Conservation (phyloP, 306 rosid genomes). For the Rubus parviflorus region DNA sequence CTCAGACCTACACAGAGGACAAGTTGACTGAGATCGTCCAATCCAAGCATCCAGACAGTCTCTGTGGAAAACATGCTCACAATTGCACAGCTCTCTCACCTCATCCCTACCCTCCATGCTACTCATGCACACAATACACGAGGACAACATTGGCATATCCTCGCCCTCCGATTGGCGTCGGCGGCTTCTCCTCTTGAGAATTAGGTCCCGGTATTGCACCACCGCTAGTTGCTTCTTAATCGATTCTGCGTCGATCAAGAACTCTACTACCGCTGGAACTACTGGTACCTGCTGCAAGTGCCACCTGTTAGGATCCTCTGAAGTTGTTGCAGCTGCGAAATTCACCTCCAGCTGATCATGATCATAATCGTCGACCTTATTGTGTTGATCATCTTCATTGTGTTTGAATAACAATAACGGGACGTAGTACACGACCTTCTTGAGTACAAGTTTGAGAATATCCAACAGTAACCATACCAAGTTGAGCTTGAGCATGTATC, state of each 20-base stretch:
- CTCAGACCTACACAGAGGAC: constrained; percentile 37
- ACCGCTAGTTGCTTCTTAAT: constrained; percentile 4
- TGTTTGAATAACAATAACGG: not conserved
- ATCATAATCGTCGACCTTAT: not conserved
- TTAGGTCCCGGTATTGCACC: not conserved
- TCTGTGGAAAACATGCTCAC: constrained; percentile 30
- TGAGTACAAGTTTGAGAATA: not conserved
- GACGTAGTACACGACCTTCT: not conserved
- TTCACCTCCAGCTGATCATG: not conserved
- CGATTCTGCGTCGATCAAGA: not conserved
- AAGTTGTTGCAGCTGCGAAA: not conserved
- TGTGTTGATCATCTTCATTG: not conserved
- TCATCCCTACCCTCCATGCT: constrained; percentile 2
- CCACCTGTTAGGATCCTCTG: not conserved
- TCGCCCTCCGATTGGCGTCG: not conserved
- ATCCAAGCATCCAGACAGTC: constrained; percentile 40
- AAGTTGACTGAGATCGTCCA: constrained; percentile 21
- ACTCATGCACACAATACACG: constrained; percentile 33
- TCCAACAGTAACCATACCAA: not conserved
- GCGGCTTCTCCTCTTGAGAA: not conserved
- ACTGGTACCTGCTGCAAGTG: not conserved
- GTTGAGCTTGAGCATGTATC: not conserved
- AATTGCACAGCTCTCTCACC: constrained; percentile 29
- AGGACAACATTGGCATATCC: not conserved
- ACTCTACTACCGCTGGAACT: not conserved